Evolutionary conservation across 2,329 filamentous ascomycete genomes (phyloP), one percentile per base, ranked within the genome.

Genomic region (Trichophyton verrucosum): DNA sequence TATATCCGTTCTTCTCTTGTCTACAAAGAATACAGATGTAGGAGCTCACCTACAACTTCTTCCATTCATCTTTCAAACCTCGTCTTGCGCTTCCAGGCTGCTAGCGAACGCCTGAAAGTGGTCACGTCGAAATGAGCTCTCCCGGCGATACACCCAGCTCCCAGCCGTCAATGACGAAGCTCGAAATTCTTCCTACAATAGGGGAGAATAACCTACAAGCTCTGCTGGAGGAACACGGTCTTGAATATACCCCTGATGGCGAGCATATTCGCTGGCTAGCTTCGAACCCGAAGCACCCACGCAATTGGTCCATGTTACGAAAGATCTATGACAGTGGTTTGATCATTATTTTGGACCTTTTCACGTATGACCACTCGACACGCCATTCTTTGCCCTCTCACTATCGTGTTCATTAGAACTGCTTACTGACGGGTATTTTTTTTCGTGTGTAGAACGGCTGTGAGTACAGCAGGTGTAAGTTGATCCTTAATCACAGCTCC

Each of bases 231-330:
- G 46, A 24, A 51, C 20, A 51, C 22, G 46, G 46, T 4, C 46
- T 51, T 51, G 46, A 51, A 51, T 51, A 51, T 51, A 51, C 46
- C 46, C 46, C 22, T 27, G 46, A 51, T 51, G 46, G 46, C 46
- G 46, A 51, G 46, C 46, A 51, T 11, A 15, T 51, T 30, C 46
- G 46, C 20, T 51, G 46, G 46, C 22, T 27, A 51, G 11, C 20
- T 22, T 51, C 46, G 8, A 51, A 51, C 22, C 46, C 22, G 20
- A 51, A 27, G 9, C 46, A 51, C 22, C 46, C 46, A 2, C 46
- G 46, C 8, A 51, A 51, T 13, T 51, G 46, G 46, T 9, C 20
- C 20, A 22, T 24, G 11, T 24, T 51, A 13, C 46, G 46, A 27
- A 51, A 51, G 22, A 51, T 27, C 20, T 51, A 51, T 51, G 46